Evolutionary conservation across 306 rosid genomes (phyloP).

Genomic region (Glycine soja): DNA sequence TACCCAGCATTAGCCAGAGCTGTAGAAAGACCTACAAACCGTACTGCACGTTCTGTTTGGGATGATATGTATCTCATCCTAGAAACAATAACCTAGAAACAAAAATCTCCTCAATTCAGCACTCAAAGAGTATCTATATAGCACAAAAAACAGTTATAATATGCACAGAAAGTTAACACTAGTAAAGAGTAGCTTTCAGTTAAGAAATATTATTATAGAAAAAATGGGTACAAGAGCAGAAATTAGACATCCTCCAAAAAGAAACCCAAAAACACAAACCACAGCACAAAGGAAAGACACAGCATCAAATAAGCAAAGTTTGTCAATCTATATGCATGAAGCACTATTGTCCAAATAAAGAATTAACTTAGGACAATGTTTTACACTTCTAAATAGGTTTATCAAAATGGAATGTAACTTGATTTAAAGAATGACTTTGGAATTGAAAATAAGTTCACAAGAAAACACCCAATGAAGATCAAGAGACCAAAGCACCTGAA

Average conservation of each 20-base stretch:
- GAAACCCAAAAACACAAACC: neutral
- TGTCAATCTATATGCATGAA: slow-evolving; percentile 2
- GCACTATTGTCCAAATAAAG: slow-evolving; percentile 14
- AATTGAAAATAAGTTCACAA: neutral
- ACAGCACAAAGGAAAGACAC: neutral
- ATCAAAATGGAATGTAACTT: neutral
- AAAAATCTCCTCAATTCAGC: slow-evolving; percentile 37
- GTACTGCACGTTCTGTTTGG: slow-evolving; percentile 90
- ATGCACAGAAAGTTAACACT: slow-evolving; percentile 10
- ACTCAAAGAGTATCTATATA: neutral
- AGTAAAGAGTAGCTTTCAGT: slow-evolving; percentile 11
- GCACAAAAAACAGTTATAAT: slow-evolving; percentile 4
- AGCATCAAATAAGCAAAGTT: slow-evolving; percentile 3
- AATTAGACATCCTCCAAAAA: neutral
- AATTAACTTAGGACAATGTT: neutral
- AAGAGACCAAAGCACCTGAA: neutral
- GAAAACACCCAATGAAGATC: neutral
- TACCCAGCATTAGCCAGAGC: slow-evolving; percentile 99
- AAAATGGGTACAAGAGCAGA: slow-evolving; percentile 3
- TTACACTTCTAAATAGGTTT: neutral
- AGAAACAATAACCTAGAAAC: slow-evolving; percentile 89
- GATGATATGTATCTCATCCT: slow-evolving; percentile 99
- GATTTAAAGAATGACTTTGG: neutral
- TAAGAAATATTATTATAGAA: slow-evolving; percentile 2
- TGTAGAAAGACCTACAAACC: slow-evolving; percentile 94